Conservation (phyloP, 2,329 filamentous ascomycete species). For the Cyanodermella asteris region DNA sequence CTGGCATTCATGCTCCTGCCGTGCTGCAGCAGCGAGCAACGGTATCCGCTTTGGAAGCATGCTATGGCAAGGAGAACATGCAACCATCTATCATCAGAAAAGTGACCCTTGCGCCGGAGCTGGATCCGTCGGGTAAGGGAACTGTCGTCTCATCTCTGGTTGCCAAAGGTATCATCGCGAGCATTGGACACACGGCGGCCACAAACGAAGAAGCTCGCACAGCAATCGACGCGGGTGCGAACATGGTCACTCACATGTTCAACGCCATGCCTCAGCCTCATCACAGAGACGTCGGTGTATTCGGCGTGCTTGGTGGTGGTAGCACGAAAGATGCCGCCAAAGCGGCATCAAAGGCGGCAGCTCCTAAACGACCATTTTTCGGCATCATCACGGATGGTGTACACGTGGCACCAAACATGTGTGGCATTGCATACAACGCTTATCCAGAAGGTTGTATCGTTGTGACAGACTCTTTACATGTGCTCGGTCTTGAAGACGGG, state of each 20-base stretch:
- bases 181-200: conserved; percentile 29
- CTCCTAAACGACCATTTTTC: conserved; percentile 22
- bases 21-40: background rate
- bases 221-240: conserved; percentile 27
- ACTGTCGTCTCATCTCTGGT: no score
- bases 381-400: conserved; percentile 31
- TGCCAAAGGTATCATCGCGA: conserved; percentile 20
- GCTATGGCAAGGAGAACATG: conserved; percentile 28
- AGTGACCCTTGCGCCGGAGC: conserved; percentile 31
- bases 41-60: conserved; percentile 11
- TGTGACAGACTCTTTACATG: conserved; percentile 32
- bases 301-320: conserved; percentile 23
- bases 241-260: conserved; percentile 29
- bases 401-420: conserved; percentile 29
- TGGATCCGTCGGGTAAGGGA: conserved; percentile 17
- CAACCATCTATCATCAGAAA: conserved; percentile 23
- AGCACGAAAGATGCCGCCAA: no score
- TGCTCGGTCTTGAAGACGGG: conserved; percentile 29
- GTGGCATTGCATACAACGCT: conserved; percentile 25
- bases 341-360: conserved; percentile 8
- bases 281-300: conserved; percentile 29
- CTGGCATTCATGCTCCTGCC: conserved; percentile 25
- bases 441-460: conserved; percentile 27
- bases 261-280: conserved; percentile 31
- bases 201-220: conserved; percentile 23